Evolutionary conservation across 2,329 filamentous ascomycete species (phyloP), one percentile per base, ranked within the genome.

Genomic region (Arthrobotrys sinensis): DNA sequence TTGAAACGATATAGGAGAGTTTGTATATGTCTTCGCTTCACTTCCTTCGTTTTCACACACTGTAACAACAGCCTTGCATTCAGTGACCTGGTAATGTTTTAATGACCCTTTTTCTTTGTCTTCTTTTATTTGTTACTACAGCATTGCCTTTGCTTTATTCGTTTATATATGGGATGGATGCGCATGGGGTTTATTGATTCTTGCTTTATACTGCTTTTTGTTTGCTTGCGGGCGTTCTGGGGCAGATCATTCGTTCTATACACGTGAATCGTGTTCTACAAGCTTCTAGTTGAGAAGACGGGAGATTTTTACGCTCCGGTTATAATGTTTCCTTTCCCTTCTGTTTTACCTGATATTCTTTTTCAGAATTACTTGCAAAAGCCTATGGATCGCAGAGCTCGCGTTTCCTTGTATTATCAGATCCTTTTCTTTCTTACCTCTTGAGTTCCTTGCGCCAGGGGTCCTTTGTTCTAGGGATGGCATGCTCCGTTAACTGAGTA

Each of bases 381-480:
- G 36, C 28, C 65, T 6, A 71, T 40, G 75, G 75, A 78, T 72
- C 73, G 75, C 75, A 71, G 11, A 71, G 75, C 53, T 53, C 65
- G 75, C 75, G 73, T 63, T 72, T 78, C 75, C 62, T 78, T 78
- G 75, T 78, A 78, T 71, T 21, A 72, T 72, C 67, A 72, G 46
- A 63, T 68, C 34, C 36, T 62, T 66, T 45, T 57, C 16, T 32
- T 46, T 46, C 36, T 66, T 66, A 52, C 48, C 64, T 70, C 12
- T 52, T 64, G 28, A 40, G 43, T 72, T 67, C 65, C 46, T 72
- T 48, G 75, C 75, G 75, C 67, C 75, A 78, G 75, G 75, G 75
- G 75, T 78, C 75, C 52, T 78, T 78, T 78, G 75, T 78, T 78
- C 67, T 55, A 78, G 75, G 75, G 75, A 78, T 72, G 75, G 21